Evolutionary conservation across 2,329 filamentous ascomycete genomes (phyloP).

Genomic region (Aspergillus japonicus): DNA sequence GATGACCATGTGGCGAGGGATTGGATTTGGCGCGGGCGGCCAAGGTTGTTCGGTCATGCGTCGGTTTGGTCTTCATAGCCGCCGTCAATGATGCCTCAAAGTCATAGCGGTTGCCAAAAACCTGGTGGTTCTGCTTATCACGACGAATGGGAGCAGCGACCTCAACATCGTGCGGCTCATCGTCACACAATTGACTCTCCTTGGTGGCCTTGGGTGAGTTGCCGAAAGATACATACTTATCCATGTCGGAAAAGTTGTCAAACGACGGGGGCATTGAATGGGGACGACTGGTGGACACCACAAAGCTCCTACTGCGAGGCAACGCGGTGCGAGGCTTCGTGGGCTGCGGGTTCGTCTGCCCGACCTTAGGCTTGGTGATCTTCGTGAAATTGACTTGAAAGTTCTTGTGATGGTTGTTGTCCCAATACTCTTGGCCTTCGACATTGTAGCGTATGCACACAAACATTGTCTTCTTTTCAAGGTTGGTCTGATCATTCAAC

Average conservation of each 20-base stretch:
- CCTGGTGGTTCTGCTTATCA: slow-evolving; percentile 58
- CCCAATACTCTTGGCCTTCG: slow-evolving; percentile 85
- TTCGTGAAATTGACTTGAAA: slow-evolving; percentile 93
- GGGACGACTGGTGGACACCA: slow-evolving; percentile 52
- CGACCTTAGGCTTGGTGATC: slow-evolving; percentile 62
- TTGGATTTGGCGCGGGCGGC: slow-evolving; percentile 56
- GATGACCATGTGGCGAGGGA: slow-evolving; percentile 32
- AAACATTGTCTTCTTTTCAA: slow-evolving; percentile 89
- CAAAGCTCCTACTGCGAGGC: slow-evolving; percentile 65
- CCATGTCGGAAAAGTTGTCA: slow-evolving; percentile 69
- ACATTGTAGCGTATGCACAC: slow-evolving; percentile 88
- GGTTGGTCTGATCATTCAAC: slow-evolving; percentile 82
- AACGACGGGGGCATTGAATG: slow-evolving; percentile 55
- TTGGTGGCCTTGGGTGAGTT: slow-evolving; percentile 63
- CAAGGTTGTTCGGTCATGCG: slow-evolving; percentile 63
- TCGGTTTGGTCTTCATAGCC: slow-evolving; percentile 65
- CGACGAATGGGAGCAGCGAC: slow-evolving; percentile 54
- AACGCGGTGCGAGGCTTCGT: slow-evolving; percentile 55
- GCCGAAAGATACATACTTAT: slow-evolving; percentile 56
- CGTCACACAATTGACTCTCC: slow-evolving; percentile 69
- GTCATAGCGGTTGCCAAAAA: slow-evolving; percentile 91
- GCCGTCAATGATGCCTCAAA: slow-evolving; percentile 89
- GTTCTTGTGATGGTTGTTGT: slow-evolving; percentile 84
- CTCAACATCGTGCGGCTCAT: slow-evolving; percentile 66
- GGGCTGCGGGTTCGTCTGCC: slow-evolving; percentile 35